phyloP scores from a whole-genome alignment of 1,139 yeast species.

The Geotrichum reessii region DNA sequence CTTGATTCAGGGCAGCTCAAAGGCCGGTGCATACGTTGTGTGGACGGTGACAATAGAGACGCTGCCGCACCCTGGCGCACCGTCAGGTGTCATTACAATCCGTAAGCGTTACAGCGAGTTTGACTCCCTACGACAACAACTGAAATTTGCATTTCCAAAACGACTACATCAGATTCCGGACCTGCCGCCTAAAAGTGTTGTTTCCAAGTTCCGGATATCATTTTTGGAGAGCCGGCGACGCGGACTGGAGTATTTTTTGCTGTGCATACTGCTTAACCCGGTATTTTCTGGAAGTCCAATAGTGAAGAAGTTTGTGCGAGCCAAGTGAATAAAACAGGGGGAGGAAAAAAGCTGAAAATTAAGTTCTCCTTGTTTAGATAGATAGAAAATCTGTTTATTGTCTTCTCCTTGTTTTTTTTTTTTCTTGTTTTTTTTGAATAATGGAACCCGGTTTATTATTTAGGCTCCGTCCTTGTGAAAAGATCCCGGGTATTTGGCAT shows the following conservation, averaged over 20 bases:
- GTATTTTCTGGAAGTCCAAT: slow-evolving; percentile 43
- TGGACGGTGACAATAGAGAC: slow-evolving; percentile 39
- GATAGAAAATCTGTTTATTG: too few relatives aligned
- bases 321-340: background rate
- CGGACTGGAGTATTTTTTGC: slow-evolving; percentile 70
- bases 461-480: too few relatives aligned
- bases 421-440: background rate
- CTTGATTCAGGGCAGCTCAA: slow-evolving; percentile 35
- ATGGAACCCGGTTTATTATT: too few relatives aligned
- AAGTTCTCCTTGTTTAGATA: too few relatives aligned
- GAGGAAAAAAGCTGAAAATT: too few relatives aligned
- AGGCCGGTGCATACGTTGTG: slow-evolving; percentile 39
- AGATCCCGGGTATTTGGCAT: too few relatives aligned
- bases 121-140: slow-evolving; percentile 42
- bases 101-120: slow-evolving; percentile 66
- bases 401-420: background rate
- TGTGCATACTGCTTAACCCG: slow-evolving; percentile 64
- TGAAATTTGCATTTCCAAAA: slow-evolving; percentile 41
- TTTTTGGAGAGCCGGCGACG: slow-evolving; percentile 60
- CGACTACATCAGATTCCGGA: slow-evolving; percentile 47
- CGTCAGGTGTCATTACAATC: slow-evolving; percentile 46
- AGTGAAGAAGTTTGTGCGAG: slow-evolving; percentile 47
- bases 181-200: slow-evolving; percentile 61
- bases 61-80: slow-evolving; percentile 10
- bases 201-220: slow-evolving; percentile 46